Base-by-base conservation (phyloP, 306 rosid genomes). In the Quillaja saponaria region DNA sequence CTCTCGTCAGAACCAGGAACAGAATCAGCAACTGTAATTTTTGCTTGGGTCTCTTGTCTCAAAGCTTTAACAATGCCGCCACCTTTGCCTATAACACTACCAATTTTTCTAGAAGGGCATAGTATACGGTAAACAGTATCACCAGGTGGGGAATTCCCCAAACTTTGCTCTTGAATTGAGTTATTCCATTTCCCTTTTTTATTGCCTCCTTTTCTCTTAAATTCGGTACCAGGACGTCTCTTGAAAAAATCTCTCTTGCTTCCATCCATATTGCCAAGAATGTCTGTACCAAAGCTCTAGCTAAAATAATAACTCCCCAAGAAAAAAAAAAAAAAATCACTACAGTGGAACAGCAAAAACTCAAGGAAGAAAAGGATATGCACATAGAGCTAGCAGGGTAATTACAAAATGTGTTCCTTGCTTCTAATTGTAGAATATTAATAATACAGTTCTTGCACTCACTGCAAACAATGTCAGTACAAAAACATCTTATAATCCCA, bases 71-170 rank as follows among this genome's bases (percentile, higher is more conserved):
- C 58, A 14, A 65, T 76, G 37, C 55, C 31, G 8, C 81, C 81
- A 33, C 77, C 81, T 49, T 49, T 76, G 3, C 81, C 73, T 64
- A 76, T 71, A 2, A 71, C 81, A 52, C 77, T 72, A 0, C 81
- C 77, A 40, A 76, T 66, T 42, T 71, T 76, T 12, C 66, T 70
- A 37, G 69, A 58, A 20, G 81, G 77, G 49, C 77, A 71, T 18
- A 76, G 65, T 45, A 64, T 44, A 51, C 77, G 72, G 39, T 76
- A 76, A 42, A 70, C 69, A 1, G 73, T 76, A 8, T 76, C 69
- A 2, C n/a, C 33, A 13, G 68, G 17, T 6, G 70, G 60, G 53
- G 66, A 64, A 75, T 49, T 46, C 16, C 51, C 73, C 14, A 10
- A 58, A 52, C 33, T 47, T 39, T 65, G 57, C 31, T 76, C 55